Percentiles rank a stretch among this genome's conserved stretches.
Conservation (phyloP, 352 stramenopile genomes). For the Phytophthora meadii region DNA sequence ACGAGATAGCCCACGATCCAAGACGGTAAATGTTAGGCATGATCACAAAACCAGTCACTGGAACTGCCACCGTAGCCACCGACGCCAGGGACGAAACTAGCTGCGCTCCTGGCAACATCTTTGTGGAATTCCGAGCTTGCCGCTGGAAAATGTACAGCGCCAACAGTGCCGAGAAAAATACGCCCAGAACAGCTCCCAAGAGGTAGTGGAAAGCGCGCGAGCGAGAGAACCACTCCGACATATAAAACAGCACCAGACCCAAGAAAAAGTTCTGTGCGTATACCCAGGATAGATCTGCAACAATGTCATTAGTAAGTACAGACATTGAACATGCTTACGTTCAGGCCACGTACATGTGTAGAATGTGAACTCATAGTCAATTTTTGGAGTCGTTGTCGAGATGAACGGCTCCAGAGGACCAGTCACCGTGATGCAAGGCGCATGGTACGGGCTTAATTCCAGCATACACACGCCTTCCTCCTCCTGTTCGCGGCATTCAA, state of each 20-base stretch:
- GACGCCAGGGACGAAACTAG: conserved; percentile 75
- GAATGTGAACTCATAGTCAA: conserved; percentile 66
- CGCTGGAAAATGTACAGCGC: conserved; percentile 84
- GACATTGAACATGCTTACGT: not conserved
- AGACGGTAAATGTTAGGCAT: conserved; percentile 79
- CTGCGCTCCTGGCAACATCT: conserved; percentile 74
- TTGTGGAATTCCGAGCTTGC: conserved; percentile 71
- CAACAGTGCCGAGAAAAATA: conserved; percentile 81
- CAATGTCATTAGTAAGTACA: conserved; percentile 6
- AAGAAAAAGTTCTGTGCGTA: conserved; percentile 83
- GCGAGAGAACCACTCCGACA: conserved; percentile 64
- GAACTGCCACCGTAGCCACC: conserved; percentile 73
- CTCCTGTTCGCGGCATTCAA: conserved; percentile 52
- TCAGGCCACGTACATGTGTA: conserved; percentile 62
- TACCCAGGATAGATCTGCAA: conserved; percentile 65
- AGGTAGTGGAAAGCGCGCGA: conserved; percentile 85
- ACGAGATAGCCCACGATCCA: conserved; percentile 62
- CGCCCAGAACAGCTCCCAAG: conserved; percentile 66
- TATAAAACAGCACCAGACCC: conserved; percentile 75
- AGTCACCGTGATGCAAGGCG: conserved; percentile 77
- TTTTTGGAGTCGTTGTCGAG: conserved; percentile 45
- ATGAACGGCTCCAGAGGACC: conserved; percentile 68
- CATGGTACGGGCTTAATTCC: conserved; percentile 77
- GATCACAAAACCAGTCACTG: conserved; percentile 80
- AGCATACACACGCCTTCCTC: conserved; percentile 54